phyloP scores from a whole-genome alignment of 495 filamentous ascomycete genomes.

The Collariella sp. region DNA sequence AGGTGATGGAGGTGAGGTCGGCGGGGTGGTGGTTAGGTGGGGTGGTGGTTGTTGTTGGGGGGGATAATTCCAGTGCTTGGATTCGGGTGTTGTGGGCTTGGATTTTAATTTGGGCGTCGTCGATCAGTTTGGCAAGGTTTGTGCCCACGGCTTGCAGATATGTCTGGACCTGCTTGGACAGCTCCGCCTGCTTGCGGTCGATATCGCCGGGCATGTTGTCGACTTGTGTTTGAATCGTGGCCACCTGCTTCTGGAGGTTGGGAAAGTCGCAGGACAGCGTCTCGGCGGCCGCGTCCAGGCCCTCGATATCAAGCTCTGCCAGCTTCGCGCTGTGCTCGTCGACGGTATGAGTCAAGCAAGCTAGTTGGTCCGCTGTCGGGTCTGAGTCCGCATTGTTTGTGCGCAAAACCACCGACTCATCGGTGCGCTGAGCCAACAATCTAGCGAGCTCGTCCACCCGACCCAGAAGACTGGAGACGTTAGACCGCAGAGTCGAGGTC shows the following conservation, averaged over 20 bases:
- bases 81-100: background rate
- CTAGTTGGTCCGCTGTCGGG: constrained; percentile 1
- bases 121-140: background rate
- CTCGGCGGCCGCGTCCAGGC: constrained; percentile 4
- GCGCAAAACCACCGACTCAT: background rate
- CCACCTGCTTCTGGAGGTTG: background rate
- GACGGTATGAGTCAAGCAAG: background rate
- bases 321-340: constrained; percentile 10
- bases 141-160: background rate
- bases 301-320: constrained; percentile 5
- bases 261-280: constrained; percentile 6
- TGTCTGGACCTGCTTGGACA: background rate
- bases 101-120: background rate
- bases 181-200: background rate
- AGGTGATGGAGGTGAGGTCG: background rate
- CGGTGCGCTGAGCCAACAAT: background rate
- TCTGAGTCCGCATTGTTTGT: background rate
- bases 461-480: background rate
- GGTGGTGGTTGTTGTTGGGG: no score
- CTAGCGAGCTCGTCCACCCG: background rate
- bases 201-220: background rate
- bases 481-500: background rate
- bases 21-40: background rate
- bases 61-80: background rate
- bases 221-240: constrained; percentile 1